Evolutionary conservation across 345 rosid species (phyloP), one percentile per base, ranked within the genome.

Genomic region (Eucalyptus curtisii): DNA sequence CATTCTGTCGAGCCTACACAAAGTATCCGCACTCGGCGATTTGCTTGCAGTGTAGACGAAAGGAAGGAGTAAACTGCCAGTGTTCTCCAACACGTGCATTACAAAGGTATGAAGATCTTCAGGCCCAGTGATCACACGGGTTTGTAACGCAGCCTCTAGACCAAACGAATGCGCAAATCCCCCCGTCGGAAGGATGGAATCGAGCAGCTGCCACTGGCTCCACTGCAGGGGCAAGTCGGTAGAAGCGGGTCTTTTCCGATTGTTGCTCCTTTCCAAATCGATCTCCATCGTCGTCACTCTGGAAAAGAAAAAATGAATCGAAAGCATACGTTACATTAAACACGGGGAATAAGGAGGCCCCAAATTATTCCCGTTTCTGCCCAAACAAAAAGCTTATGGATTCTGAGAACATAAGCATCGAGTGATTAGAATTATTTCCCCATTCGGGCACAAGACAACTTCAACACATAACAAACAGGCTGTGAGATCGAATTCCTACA

Each of bases 121-220:
- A 20, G 92, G 94, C 88, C 90, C 52, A 33, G 93, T 89, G 85
- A 97, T 81, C 12, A 95, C 68, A 7, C 93, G 95, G 7, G 98
- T 93, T 88, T 96, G 99, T 71, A 96, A 89, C 37, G 97, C 97
- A 45, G 98, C 96, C 93, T 97, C 99, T 4, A 97, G 95, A 88
- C 99, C 99, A 76, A 93, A 94, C 0, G 98, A 97, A 89, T 97
- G 99, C 76, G 99, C 99, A 88, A 97, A 97, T 3, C 98, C 99
- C 13, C 99, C 97, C 0, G 99, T 96, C 8, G 99, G 99, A 84
- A 97, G 98, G 90, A 95, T 93, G 30, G 99, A 97, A 92, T 96
- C 99, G 1, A 97, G 91, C 90, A 97, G 89, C 85, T 97, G 99
- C 99, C 99, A 97, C 87, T 95, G 93, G 88, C 99, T 96, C 99